Evolutionary conservation across 768 basidiomycete genomes (phyloP), one percentile per base, ranked within the genome.

Genomic region (Boletus reticulatus): DNA sequence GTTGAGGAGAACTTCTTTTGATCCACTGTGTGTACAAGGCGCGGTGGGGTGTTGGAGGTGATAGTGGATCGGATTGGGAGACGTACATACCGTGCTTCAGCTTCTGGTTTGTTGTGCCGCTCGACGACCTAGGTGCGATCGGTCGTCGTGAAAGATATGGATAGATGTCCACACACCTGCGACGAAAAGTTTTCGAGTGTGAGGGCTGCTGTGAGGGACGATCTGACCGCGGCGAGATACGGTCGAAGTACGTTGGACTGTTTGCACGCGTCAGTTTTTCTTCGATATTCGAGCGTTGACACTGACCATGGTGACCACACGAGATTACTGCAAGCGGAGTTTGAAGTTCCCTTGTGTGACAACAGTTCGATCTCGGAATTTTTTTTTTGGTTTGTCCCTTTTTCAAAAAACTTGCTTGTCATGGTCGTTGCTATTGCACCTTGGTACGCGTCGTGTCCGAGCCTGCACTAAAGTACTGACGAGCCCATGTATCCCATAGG

Each of bases 181-280:
- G 96, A 98, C 47, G 94, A 84, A 78, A 99, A 99, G 82, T 95
- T 93, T 78, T 99, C 94, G 58, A 99, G 80, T 1, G 95, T 98
- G 62, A 99, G 78, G 4, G 97, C 95, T 31, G 97, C 96, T n/a
- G 96, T 98, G 48, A 99, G 80, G 22, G 97, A 97, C 7, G 93
- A 93, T 61, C 97, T 82, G 53, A 99, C 97, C 19, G 94, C 94
- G 22, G 92, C 89, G 51, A 99, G 88, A 74, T 99, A 98, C 4
- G 96, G 95, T 67, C 96, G 83, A 44, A 98, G 80, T 7, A 92
- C 89, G 78, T 98, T 97, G 2, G 96, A 96, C 96, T 98, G 63
- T 53, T 7, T 29, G 31, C 54, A 38, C 48, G 39, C 56, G 60
- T 58, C 55, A 61, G 54, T 44, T 37, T 16, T 27, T 14, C 67